phyloP scores from a whole-genome alignment of 768 basidiomycete species.

The Heimioporus sp. region DNA sequence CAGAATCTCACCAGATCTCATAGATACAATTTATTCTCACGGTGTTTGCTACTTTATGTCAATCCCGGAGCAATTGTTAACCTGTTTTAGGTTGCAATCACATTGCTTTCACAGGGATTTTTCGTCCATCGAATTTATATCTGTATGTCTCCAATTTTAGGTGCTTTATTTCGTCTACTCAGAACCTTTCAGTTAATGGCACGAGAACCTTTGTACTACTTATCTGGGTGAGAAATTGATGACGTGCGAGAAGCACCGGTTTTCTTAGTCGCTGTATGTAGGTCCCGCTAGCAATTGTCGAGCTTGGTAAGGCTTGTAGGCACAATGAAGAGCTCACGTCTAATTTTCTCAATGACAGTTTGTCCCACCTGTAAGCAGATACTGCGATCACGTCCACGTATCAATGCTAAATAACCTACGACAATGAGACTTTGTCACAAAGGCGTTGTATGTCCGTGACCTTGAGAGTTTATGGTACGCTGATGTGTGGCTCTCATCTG shows the following conservation, averaged over 20 bases:
- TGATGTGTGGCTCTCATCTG: no score
- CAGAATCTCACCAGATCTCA: no score
- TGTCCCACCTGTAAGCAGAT: no score
- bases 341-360: no score
- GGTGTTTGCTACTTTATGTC: not conserved
- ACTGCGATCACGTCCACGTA: no score
- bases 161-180: not conserved
- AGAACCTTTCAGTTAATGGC: not conserved
- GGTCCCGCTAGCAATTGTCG: not conserved
- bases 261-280: not conserved
- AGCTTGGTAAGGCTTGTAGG: not conserved
- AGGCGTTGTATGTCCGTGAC: no score
- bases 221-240: slow-evolving; percentile 2
- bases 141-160: not conserved
- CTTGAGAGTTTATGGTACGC: no score
- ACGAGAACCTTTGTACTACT: slow-evolving; percentile 1
- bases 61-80: not conserved
- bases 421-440: no score
- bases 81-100: not conserved
- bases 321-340: no score
- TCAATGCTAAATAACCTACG: no score
- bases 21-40: slow-evolving; percentile 2
- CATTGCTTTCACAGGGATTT: slow-evolving; percentile 6
- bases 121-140: slow-evolving; percentile 6
- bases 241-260: slow-evolving; percentile 10